Percentiles rank a stretch among this genome's conserved stretches.
Conservation (phyloP, 257 asterid genomes). For the Solanum dulcamara region DNA sequence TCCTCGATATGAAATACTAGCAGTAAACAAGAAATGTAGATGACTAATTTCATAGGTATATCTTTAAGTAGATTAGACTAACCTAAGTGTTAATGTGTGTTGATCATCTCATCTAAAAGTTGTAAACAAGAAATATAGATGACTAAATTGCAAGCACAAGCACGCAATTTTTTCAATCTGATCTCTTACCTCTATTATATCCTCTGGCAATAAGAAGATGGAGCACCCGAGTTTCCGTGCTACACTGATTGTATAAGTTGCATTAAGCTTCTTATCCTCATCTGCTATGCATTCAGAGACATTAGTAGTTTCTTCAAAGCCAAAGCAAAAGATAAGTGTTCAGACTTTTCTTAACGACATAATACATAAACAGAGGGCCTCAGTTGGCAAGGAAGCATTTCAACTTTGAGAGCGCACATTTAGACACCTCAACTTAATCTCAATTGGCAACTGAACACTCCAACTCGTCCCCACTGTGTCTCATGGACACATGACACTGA, state of each 20-base stretch:
- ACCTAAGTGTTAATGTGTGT: too few relatives aligned
- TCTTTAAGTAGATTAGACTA: not conserved
- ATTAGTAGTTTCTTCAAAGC: not conserved
- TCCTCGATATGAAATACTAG: not conserved
- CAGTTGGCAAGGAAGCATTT: not conserved
- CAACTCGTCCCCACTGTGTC: not conserved
- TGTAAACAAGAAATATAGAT: too few relatives aligned
- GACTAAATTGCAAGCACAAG: not conserved
- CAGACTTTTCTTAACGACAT: not conserved
- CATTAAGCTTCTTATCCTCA: slow-evolving; percentile 36
- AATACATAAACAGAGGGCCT: not conserved
- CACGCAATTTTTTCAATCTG: not conserved
- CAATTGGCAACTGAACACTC: not conserved
- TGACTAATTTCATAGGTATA: not conserved
- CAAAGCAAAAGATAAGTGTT: not conserved
- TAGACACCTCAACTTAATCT: not conserved
- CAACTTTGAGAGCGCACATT: not conserved
- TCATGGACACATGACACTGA: not conserved
- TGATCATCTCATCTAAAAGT: too few relatives aligned
- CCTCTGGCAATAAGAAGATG: slow-evolving; percentile 36
- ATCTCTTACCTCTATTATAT: slow-evolving; percentile 26
- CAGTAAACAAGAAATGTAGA: not conserved
- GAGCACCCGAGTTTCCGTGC: slow-evolving; percentile 42
- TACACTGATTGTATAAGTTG: slow-evolving; percentile 36
- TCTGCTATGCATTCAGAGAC: slow-evolving; percentile 11